Conservation (phyloP, 768 basidiomycete genomes). For the Boletus insuetus region DNA sequence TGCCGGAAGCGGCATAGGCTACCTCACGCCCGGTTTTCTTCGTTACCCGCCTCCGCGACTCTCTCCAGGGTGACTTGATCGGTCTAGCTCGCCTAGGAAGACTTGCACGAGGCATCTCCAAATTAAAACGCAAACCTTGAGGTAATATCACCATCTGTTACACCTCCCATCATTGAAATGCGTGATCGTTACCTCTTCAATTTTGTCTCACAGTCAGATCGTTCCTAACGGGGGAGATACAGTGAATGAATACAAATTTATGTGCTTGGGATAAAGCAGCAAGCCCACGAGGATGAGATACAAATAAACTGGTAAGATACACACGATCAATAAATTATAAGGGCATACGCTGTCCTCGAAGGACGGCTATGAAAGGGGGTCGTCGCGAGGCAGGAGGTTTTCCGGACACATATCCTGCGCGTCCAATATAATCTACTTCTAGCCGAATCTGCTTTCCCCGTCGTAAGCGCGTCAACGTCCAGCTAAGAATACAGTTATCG, state of each 20-base stretch:
- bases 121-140: constrained; percentile 27
- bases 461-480: constrained; percentile 64
- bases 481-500: constrained; percentile 39
- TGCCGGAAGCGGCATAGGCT: constrained; percentile 13
- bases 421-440: constrained; percentile 66
- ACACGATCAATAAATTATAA: constrained; percentile 31
- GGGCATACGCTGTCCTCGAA: constrained; percentile 39
- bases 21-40: constrained; percentile 16
- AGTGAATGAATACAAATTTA: constrained; percentile 16
- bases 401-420: constrained; percentile 57
- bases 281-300: constrained; percentile 31
- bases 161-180: constrained; percentile 29
- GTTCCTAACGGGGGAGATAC: constrained; percentile 25
- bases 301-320: constrained; percentile 25
- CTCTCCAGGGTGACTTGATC: constrained; percentile 19
- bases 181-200: constrained; percentile 30
- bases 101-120: constrained; percentile 27
- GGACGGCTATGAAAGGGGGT: constrained; percentile 68
- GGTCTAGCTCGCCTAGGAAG: constrained; percentile 15
- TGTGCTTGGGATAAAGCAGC: constrained; percentile 18
- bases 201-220: constrained; percentile 24
- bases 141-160: constrained; percentile 32
- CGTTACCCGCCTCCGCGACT: constrained; percentile 9
- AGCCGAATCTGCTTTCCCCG: constrained; percentile 61
- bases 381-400: constrained; percentile 43